phyloP scores from a whole-genome alignment of 225 moss, liverwort and hornwort genomes.

The Pseudisothecium myosuroides region DNA sequence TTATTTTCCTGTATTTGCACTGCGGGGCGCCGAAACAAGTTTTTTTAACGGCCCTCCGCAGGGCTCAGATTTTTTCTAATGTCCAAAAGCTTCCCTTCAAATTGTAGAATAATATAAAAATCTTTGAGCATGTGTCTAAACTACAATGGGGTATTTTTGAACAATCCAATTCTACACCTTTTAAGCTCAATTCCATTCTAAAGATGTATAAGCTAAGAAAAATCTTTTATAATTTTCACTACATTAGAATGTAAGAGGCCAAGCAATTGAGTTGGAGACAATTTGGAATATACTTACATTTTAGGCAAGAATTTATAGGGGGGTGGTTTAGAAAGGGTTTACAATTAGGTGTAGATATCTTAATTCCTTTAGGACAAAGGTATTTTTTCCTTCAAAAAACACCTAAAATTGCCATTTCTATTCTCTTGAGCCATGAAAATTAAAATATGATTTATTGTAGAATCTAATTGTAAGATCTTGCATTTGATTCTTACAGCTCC shows the following conservation, averaged over 20 bases:
- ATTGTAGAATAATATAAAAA: neutral
- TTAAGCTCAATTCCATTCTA: neutral
- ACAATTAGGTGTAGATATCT: neutral
- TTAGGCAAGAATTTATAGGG: neutral
- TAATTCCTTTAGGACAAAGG: neutral
- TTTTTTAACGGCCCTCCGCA: too few relatives aligned
- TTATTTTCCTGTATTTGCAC: too few relatives aligned
- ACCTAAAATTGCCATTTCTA: neutral
- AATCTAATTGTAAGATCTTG: neutral
- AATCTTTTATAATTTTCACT: neutral
- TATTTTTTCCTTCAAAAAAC: neutral
- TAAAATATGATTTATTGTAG: neutral
- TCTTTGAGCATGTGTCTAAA: neutral
- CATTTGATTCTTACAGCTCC: rapidly evolving
- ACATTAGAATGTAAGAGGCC: neutral
- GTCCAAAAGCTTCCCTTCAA: rapidly evolving
- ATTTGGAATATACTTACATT: neutral
- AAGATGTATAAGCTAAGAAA: neutral
- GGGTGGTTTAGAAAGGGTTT: neutral
- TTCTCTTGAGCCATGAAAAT: neutral
- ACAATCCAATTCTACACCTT: rapidly evolving
- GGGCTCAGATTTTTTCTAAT: too few relatives aligned
- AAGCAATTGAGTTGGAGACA: neutral
- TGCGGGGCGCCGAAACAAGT: too few relatives aligned
- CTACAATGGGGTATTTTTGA: rapidly evolving